These are phyloP conservation scores for Thielaviopsis populi DNA, from an alignment of 2,329 filamentous ascomycete species.

Conservation along the genomic window DNA sequence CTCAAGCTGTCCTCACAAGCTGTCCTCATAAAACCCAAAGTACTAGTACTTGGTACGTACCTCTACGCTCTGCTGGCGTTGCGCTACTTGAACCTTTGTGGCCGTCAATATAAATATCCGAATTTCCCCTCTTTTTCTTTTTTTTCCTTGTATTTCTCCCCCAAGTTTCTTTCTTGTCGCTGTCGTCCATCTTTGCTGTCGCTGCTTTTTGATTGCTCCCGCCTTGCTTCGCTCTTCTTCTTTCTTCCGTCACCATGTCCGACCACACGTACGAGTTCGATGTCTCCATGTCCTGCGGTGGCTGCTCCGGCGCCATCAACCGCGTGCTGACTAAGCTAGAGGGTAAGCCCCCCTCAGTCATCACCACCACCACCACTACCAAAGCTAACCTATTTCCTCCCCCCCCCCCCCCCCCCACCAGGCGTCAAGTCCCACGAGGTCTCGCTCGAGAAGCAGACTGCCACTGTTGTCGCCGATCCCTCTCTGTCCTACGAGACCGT, in stretches of 20 bases:
- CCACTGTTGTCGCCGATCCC: slow-evolving; percentile 56
- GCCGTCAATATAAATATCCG: not conserved
- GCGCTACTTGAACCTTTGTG: not conserved
- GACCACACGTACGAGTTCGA: slow-evolving; percentile 92
- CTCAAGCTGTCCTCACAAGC: not conserved
- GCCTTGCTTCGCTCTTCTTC: slow-evolving; percentile 4
- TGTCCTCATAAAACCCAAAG: not conserved
- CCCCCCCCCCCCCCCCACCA: no score
- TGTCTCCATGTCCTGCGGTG: slow-evolving; percentile 84
- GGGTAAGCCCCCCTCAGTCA: slow-evolving; percentile 38
- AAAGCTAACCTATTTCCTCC: slow-evolving; percentile 5
- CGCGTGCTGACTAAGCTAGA: slow-evolving; percentile 84
- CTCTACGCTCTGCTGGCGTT: not conserved
- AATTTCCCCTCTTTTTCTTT: slow-evolving; percentile 1
- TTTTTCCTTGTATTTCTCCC: not conserved
- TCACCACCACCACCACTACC: not conserved
- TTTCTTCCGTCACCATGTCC: slow-evolving; percentile 36
- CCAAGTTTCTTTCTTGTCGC: not conserved
- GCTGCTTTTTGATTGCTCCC: slow-evolving; percentile 3
- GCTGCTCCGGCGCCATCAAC: slow-evolving; percentile 89
- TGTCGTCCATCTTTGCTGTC: not conserved
- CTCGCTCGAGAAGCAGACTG: slow-evolving; percentile 72
- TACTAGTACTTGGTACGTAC: not conserved
- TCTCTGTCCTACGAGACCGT: slow-evolving; percentile 64
- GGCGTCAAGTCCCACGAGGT: slow-evolving; percentile 80